These are phyloP conservation scores for Artemisia argyi DNA, from an alignment of 129 eudicot genomes.

Conservation along the genomic window DNA sequence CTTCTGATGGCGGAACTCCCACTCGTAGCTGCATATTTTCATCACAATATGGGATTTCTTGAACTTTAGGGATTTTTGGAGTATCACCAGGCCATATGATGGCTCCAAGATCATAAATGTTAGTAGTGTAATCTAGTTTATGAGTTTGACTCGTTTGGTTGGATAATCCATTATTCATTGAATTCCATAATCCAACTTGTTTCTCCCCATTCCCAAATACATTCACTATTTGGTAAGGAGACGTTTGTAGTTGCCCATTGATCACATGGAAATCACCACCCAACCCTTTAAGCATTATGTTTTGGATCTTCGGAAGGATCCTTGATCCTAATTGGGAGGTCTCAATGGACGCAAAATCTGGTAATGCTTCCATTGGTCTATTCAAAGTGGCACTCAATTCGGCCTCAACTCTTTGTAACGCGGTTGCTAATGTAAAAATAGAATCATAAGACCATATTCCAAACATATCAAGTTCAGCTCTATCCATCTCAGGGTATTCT, in stretches of 20 bases:
- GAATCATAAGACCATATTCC: slow-evolving; percentile 56
- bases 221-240: slow-evolving; percentile 45
- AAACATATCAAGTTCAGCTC: slow-evolving; percentile 23
- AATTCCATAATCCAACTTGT: slow-evolving; percentile 53
- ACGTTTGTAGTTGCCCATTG: slow-evolving; percentile 26
- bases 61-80: slow-evolving; percentile 39
- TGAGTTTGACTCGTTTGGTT: neutral
- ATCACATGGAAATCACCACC: slow-evolving; percentile 45
- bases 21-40: slow-evolving; percentile 31
- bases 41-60: slow-evolving; percentile 26
- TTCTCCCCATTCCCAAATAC: slow-evolving; percentile 40
- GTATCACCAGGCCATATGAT: slow-evolving; percentile 69
- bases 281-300: slow-evolving; percentile 30
- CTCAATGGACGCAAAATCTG: neutral
- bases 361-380: neutral
- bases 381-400: neutral
- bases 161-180: slow-evolving; percentile 3
- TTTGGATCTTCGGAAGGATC: slow-evolving; percentile 29
- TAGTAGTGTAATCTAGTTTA: slow-evolving; percentile 2
- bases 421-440: slow-evolving; percentile 41
- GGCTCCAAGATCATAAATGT: slow-evolving; percentile 29
- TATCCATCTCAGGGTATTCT: slow-evolving; percentile 16
- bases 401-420: slow-evolving; percentile 31
- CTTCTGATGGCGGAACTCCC: slow-evolving; percentile 44
- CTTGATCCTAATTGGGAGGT: slow-evolving; percentile 31